These are phyloP conservation scores for Penicillium thymicola DNA, from an alignment of 2,329 filamentous ascomycete genomes.

Conservation along the genomic window DNA sequence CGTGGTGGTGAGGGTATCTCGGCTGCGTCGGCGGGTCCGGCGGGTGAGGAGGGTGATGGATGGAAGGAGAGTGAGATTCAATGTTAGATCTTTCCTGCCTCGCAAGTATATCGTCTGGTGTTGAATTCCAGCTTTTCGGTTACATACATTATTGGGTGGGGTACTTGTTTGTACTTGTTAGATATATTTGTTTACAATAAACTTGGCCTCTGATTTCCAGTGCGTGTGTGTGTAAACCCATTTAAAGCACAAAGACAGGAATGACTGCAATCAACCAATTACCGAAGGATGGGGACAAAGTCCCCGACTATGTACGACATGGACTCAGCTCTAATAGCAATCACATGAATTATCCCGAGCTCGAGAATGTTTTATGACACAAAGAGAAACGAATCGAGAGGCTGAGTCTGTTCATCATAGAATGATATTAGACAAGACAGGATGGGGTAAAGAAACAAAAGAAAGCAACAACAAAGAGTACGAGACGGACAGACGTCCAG, in stretches of 20 bases:
- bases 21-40: constrained; percentile 44
- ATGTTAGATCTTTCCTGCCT: constrained; percentile 43
- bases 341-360: constrained; percentile 12
- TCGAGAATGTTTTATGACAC: constrained; percentile 18
- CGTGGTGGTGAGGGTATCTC: constrained; percentile 46
- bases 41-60: constrained; percentile 48
- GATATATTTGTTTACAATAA: background rate
- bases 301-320: background rate
- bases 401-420: constrained; percentile 25
- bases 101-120: constrained; percentile 1
- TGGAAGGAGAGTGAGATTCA: constrained; percentile 71
- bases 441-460: constrained; percentile 10
- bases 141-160: background rate
- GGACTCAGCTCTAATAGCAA: constrained; percentile 1
- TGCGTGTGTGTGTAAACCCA: background rate
- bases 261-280: background rate
- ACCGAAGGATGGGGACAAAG: background rate
- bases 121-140: background rate
- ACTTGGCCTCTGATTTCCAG: background rate
- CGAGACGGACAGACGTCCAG: background rate
- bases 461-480: constrained; percentile 7
- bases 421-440: constrained; percentile 26
- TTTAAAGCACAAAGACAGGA: background rate
- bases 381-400: constrained; percentile 20
- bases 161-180: background rate